A percentile compares a stretch with the other conserved stretches of the same genome.
Evolutionary conservation across 352 stramenopile genomes (phyloP).

Genomic region (Phytophthora sp.): DNA sequence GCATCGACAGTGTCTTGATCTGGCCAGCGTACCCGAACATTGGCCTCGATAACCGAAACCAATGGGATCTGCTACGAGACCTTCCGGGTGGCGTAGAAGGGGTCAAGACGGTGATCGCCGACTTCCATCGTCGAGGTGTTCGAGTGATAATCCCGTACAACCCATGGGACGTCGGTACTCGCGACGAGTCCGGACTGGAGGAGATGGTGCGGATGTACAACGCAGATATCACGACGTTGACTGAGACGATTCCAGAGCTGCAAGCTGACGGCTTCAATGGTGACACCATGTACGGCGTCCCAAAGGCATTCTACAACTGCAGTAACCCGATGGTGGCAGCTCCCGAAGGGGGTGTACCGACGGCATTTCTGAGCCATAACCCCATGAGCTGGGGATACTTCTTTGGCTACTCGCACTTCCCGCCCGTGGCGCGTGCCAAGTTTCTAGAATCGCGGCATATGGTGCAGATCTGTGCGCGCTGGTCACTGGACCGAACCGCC

Average conservation of each 20-base stretch:
- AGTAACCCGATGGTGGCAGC: slow-evolving; percentile 55
- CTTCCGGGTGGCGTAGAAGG: slow-evolving; percentile 60
- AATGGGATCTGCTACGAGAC: slow-evolving; percentile 73
- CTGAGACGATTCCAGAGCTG: slow-evolving; percentile 43
- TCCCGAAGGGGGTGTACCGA: slow-evolving; percentile 73
- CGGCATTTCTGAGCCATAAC: slow-evolving; percentile 67
- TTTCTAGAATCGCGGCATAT: slow-evolving; percentile 85
- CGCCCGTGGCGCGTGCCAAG: slow-evolving; percentile 72
- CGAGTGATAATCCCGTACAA: slow-evolving; percentile 86
- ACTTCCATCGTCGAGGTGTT: slow-evolving; percentile 67
- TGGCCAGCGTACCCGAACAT: slow-evolving; percentile 87
- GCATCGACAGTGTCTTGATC: slow-evolving; percentile 82
- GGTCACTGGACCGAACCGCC: slow-evolving; percentile 70
- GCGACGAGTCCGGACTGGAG: slow-evolving; percentile 57
- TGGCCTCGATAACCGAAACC: slow-evolving; percentile 84
- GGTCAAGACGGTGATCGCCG: slow-evolving; percentile 50
- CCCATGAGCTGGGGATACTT: slow-evolving; percentile 88
- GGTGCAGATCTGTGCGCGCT: slow-evolving; percentile 83
- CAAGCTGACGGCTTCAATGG: slow-evolving; percentile 85
- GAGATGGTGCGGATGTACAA: slow-evolving; percentile 72
- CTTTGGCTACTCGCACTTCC: slow-evolving; percentile 68
- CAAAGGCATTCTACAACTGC: slow-evolving; percentile 84
- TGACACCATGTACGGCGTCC: slow-evolving; percentile 90
- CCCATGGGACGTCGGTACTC: slow-evolving; percentile 82
- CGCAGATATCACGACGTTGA: slow-evolving; percentile 68